Evolutionary conservation across 306 rosid genomes (phyloP).

Genomic region (Castanea crenata): DNA sequence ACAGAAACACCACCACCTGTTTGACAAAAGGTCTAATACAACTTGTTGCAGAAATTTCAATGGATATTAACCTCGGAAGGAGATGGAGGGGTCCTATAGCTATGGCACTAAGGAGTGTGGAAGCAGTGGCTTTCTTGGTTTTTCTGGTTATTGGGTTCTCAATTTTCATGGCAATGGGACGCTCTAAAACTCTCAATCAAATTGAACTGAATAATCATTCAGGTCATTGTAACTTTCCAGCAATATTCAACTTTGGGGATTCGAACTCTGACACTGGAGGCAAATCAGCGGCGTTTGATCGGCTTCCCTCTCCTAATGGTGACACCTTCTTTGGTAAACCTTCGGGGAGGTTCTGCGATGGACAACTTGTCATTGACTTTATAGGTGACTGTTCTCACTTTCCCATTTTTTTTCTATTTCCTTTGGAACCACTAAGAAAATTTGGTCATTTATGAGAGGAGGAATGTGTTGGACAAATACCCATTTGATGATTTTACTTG

Average conservation of each 20-base stretch:
- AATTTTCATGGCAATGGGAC: neutral
- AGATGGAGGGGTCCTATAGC: constrained; percentile 21
- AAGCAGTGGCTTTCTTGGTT: neutral
- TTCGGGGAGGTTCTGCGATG: constrained; percentile 32
- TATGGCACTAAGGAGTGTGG: neutral
- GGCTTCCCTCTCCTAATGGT: constrained; percentile 25
- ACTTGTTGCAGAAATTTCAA: neutral
- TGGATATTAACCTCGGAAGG: constrained; percentile 6
- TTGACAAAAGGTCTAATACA: constrained; percentile 3
- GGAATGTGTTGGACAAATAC: neutral
- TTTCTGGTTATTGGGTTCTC: constrained; percentile 6
- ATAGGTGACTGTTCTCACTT: constrained; percentile 5
- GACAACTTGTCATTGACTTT: constrained; percentile 25
- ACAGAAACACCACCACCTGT: neutral
- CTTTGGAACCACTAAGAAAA: neutral
- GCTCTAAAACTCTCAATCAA: neutral
- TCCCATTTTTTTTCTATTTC: neutral
- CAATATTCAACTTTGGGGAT: constrained; percentile 33
- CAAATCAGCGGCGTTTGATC: constrained; percentile 15
- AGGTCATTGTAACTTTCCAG: constrained; percentile 16
- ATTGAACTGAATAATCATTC: neutral
- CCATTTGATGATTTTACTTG: neutral
- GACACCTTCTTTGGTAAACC: constrained; percentile 28
- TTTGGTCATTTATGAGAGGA: neutral
- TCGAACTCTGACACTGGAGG: constrained; percentile 31